phyloP scores from a whole-genome alignment of 2,329 filamentous ascomycete genomes.

The Cladosporium sp. region DNA sequence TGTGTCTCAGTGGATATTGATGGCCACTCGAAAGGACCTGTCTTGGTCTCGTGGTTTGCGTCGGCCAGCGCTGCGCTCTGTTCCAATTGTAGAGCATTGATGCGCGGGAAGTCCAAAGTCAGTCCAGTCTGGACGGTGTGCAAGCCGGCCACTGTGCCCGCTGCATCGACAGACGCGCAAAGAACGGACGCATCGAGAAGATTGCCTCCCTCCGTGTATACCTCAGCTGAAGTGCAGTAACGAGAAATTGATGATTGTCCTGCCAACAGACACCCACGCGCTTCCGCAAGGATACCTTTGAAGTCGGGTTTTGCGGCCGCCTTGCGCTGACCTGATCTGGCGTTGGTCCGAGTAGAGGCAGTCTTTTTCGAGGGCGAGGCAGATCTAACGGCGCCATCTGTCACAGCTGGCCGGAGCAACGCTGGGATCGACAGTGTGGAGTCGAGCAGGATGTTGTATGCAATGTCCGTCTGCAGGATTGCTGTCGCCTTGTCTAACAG shows the following conservation, averaged over 20 bases:
- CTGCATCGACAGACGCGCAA: neutral
- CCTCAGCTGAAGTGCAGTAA: slow-evolving; percentile 1
- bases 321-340: slow-evolving; percentile 1
- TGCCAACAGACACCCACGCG: neutral
- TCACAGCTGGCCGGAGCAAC: slow-evolving; percentile 34
- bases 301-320: neutral
- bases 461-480: slow-evolving; percentile 53
- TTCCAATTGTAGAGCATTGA: slow-evolving; percentile 65
- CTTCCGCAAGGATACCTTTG: slow-evolving; percentile 1
- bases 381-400: neutral
- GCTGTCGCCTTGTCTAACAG: slow-evolving; percentile 1
- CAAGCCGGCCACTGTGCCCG: neutral
- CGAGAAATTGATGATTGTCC: neutral
- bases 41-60: slow-evolving; percentile 36
- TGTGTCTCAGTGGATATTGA: neutral
- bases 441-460: slow-evolving; percentile 74
- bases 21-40: slow-evolving; percentile 39
- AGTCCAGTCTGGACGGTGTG: neutral
- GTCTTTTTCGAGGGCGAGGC: neutral
- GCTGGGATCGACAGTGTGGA: slow-evolving; percentile 86
- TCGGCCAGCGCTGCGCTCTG: slow-evolving; percentile 51
- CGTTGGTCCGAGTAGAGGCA: neutral
- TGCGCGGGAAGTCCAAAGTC: slow-evolving; percentile 46
- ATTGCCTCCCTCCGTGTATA: neutral
- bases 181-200: neutral